These are phyloP conservation scores for Globisporangium orthogonon DNA, from an alignment of 352 stramenopile species.

Conservation along the genomic window DNA sequence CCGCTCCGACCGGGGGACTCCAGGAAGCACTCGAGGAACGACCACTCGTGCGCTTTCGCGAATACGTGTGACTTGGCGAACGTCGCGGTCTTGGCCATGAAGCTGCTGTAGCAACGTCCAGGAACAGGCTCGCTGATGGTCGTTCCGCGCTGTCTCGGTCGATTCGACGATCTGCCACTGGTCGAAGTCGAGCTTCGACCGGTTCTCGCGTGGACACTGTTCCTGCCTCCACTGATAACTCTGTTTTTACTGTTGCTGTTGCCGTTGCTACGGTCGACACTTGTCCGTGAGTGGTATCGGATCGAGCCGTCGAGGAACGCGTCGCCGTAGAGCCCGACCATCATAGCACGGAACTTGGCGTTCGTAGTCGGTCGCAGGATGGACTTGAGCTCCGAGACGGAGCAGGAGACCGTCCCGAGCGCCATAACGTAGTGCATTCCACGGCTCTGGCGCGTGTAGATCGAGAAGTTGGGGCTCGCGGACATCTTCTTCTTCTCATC, in stretches of 20 bases:
- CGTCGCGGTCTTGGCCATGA: conserved; percentile 41
- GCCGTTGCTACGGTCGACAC: neutral
- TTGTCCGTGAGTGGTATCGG: conserved; percentile 2
- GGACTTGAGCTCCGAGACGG: conserved; percentile 11
- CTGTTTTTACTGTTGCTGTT: neutral
- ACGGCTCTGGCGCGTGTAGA: conserved; percentile 16
- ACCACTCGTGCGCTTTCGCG: conserved; percentile 43
- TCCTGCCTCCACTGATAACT: neutral
- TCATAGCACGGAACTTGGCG: conserved; percentile 6
- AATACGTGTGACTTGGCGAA: conserved; percentile 39
- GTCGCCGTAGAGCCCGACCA: conserved; percentile 15
- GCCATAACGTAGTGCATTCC: conserved; percentile 17
- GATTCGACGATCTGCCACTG: neutral
- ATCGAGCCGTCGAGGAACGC: conserved; percentile 16
- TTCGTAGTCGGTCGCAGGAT: conserved; percentile 11
- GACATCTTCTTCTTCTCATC: conserved; percentile 12
- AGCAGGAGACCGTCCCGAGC: conserved; percentile 11
- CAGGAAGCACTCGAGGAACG: conserved; percentile 28
- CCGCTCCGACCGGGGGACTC: conserved; percentile 8
- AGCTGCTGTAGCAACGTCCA: neutral
- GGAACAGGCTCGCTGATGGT: neutral
- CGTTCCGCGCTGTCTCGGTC: neutral
- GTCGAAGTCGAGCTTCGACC: neutral
- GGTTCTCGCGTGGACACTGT: neutral
- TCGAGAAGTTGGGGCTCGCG: conserved; percentile 8